Base-by-base conservation (phyloP, 169 alveolate species). In the Plasmodium ovale region DNA sequence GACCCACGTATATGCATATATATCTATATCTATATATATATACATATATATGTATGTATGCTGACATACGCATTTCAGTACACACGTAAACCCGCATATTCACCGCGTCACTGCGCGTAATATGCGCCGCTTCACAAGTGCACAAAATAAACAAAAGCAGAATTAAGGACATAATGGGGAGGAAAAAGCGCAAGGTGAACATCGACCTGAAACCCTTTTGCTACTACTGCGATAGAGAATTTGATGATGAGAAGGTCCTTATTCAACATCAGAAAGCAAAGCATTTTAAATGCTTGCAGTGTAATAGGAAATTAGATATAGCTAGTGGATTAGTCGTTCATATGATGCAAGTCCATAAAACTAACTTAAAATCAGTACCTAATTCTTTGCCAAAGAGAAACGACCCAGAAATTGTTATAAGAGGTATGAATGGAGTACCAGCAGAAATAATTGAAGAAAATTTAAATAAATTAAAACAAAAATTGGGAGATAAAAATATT, bases 341-440 rank as follows among this genome's bases (percentile, higher is more conserved):
- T 77, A 93, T 96, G 96, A 92, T 93, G 82, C 98, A 96, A 93
- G 99, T 98, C 3, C 99, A 98, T 91, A 94, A 98, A 89, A 96
- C 95, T 69, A 94, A 93, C 69, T 91, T 94, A 69, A 82, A 94
- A 54, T 94, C 95, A 70, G 99, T 98, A 23, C 99, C 99, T 37
- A 98, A 97, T 89, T 99, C 99, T 0, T 94, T 98, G 72, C 96
- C 98, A 23, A 99, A 99, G 54, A 94, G 99, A 73, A 99, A 98
- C 82, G 93, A 96, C 54, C 94, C 97, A 27, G 99, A 96, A 69
- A 88, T 97, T 14, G 95, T 96, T 44, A 96, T 98, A 37, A 98
- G 97, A 93, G 99, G 99, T 12, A 98, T 98, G 99, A 97, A 98
- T 70, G 99, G 99, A 27, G 98, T 98, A 9, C 99, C 99, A 37